A percentile compares a stretch with the other conserved stretches of the same genome.
phyloP scores from a whole-genome alignment of 805 yeast genomes.

The Lipomyces anomalus region DNA sequence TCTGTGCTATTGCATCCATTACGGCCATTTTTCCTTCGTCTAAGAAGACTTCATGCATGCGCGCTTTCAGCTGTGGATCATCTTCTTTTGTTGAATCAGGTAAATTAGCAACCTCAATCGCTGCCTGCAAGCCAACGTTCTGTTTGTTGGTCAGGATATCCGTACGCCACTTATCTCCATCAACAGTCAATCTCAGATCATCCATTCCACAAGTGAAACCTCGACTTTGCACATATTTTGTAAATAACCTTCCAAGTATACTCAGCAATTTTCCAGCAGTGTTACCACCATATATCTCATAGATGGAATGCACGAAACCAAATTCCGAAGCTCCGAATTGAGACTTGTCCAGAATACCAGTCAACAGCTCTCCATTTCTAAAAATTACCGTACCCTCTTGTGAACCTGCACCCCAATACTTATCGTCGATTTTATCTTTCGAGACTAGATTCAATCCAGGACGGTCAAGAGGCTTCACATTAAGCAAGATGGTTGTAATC shows the following conservation, averaged over 20 bases:
- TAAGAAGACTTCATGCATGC: conserved; percentile 90
- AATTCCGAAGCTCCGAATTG: conserved; percentile 97
- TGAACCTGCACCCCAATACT: conserved; percentile 88
- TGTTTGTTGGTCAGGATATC: conserved; percentile 72
- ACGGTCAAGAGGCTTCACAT: conserved; percentile 77
- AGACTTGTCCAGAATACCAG: conserved; percentile 94
- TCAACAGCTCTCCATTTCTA: conserved; percentile 76
- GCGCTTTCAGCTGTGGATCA: conserved; percentile 73
- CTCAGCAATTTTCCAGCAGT: conserved; percentile 85
- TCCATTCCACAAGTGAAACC: conserved; percentile 99
- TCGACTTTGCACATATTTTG: conserved; percentile 83
- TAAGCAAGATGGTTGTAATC: conserved; percentile 85
- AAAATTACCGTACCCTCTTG: conserved; percentile 80
- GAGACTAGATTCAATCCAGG: conserved; percentile 87
- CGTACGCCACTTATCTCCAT: conserved; percentile 80
- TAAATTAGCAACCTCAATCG: conserved; percentile 87
- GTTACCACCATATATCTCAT: conserved; percentile 89
- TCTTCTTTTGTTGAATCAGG: conserved; percentile 43
- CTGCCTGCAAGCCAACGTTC: conserved; percentile 86
- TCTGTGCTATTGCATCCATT: conserved; percentile 90
- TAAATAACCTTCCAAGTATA: conserved; percentile 90
- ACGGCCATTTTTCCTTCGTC: conserved; percentile 90
- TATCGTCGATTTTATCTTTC: conserved; percentile 84
- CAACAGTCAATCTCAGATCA: conserved; percentile 84
- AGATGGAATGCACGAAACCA: conserved; percentile 94